Conservation (phyloP, 768 basidiomycete species). For the Boletales sp. region DNA sequence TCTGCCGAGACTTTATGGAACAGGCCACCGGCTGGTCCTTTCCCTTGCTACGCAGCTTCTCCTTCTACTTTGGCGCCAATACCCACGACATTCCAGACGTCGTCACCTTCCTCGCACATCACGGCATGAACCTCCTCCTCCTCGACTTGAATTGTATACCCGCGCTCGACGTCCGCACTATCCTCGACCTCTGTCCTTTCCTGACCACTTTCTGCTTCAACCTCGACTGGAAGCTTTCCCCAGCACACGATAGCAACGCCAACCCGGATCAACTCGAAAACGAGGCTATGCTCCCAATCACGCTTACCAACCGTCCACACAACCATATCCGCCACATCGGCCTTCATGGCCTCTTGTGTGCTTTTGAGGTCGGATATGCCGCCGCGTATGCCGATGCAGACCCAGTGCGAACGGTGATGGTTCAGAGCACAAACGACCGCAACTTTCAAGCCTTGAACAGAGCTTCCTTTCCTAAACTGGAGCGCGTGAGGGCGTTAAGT, state of each 20-base stretch:
- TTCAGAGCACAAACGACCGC: slow-evolving; percentile 58
- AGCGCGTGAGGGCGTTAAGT: slow-evolving; percentile 57
- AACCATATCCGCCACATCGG: slow-evolving; percentile 57
- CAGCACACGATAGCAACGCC: slow-evolving; percentile 11
- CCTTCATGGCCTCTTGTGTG: slow-evolving; percentile 62
- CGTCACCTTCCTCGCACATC: slow-evolving; percentile 52
- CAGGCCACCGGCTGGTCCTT: slow-evolving; percentile 66
- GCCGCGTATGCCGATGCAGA: slow-evolving; percentile 40
- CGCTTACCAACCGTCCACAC: slow-evolving; percentile 52
- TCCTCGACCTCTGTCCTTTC: slow-evolving; percentile 61
- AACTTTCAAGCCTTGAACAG: slow-evolving; percentile 54
- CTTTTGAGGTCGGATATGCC: slow-evolving; percentile 63
- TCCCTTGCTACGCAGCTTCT: slow-evolving; percentile 54
- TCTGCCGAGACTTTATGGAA: slow-evolving; percentile 63
- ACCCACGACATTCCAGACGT: slow-evolving; percentile 53
- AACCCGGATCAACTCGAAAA: slow-evolving; percentile 18
- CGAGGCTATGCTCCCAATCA: slow-evolving; percentile 31
- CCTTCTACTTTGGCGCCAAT: slow-evolving; percentile 45
- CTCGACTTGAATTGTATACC: slow-evolving; percentile 65
- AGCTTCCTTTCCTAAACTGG: slow-evolving; percentile 57
- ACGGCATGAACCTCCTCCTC: slow-evolving; percentile 56
- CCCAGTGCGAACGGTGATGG: slow-evolving; percentile 42
- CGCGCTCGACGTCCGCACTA: slow-evolving; percentile 50
- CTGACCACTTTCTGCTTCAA: slow-evolving; percentile 69
- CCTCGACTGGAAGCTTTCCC: slow-evolving; percentile 62